Evolutionary conservation across 129 eudicot species (phyloP), one percentile per base, ranked within the genome.

Genomic region (Erigeron canadensis): DNA sequence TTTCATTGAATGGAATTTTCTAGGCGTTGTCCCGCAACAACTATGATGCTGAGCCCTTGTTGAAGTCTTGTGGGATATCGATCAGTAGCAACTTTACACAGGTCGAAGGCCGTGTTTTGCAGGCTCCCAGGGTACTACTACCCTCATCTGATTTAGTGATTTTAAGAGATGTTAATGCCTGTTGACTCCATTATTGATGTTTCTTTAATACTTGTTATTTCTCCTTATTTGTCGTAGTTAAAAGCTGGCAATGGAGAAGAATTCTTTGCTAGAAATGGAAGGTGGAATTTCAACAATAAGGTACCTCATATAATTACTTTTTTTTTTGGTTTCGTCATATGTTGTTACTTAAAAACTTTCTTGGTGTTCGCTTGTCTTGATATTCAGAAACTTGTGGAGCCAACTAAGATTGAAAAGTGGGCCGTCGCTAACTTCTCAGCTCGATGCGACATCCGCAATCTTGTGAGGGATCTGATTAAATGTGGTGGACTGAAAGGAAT

Each of bases 241-340:
- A 92, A 87, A 75, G 86, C 67, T 8, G 98, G 94, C 3, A 82
- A 79, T 43, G 91, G 89, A 7, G 95, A 88, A 37, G 96, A 92
- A 15, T 51, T 89, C 48, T 83, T 83, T 63, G 72, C 98, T 12
- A 71, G 95, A 17, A 85, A 83, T 58, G 91, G 94, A 0, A 57
- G 96, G 7, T 92, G 96, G 95, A 92, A 81, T 41, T 89, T 89
- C 10, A 87, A 87, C 38, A 83, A 83, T 55, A 89, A 86, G 91
- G 95, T 89, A 23, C 15, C 13, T 13, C 64, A 6, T 48, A 48
- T 15, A 7, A 2, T 3, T 22, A n/a, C 67, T 45, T 21, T 5
- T 21, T 1, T 60, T 60, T n/a, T n/a, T n/a, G n/a, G 18, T 60
- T 60, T 28, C 10, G 28, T 34, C 1, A 0, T 12, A 15, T 60